Percentiles rank a stretch among this genome's conserved stretches.
phyloP scores from a whole-genome alignment of 2,329 filamentous ascomycete genomes.

The Colletotrichum sp. region DNA sequence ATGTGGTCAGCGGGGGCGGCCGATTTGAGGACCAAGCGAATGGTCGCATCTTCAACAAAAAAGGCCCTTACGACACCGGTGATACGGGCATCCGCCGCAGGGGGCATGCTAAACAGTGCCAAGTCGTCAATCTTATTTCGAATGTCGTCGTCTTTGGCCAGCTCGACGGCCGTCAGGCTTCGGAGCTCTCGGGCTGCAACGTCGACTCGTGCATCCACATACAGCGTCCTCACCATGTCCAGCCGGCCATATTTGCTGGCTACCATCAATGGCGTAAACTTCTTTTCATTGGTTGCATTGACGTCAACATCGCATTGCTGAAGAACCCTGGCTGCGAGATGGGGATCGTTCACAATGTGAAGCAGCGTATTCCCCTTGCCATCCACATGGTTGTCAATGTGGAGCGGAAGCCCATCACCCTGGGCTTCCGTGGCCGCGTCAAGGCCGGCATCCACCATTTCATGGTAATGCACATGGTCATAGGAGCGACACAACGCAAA shows the following conservation, averaged over 20 bases:
- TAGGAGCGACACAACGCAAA: constrained; percentile 96
- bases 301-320: constrained; percentile 91
- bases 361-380: constrained; percentile 91
- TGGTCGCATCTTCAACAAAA: constrained; percentile 95
- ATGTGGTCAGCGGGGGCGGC: constrained; percentile 82
- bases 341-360: constrained; percentile 91
- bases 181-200: constrained; percentile 82
- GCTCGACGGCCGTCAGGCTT: constrained; percentile 90
- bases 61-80: constrained; percentile 95
- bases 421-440: constrained; percentile 76
- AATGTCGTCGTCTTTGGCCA: constrained; percentile 97
- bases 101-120: constrained; percentile 77
- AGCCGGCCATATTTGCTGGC: constrained; percentile 97
- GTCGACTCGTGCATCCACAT: constrained; percentile 87
- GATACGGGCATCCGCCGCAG: constrained; percentile 78
- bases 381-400: constrained; percentile 92
- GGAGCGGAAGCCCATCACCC: constrained; percentile 78
- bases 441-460: constrained; percentile 86
- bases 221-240: constrained; percentile 89
- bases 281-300: constrained; percentile 93
- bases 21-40: constrained; percentile 92
- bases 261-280: constrained; percentile 95
- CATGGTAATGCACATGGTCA: constrained; percentile 84
- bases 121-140: constrained; percentile 96
- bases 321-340: constrained; percentile 77